A percentile compares a stretch with the other conserved stretches of the same genome.
These are phyloP conservation scores for Eimeria sp. DNA, from an alignment of 169 alveolate genomes.

Conservation along the genomic window DNA sequence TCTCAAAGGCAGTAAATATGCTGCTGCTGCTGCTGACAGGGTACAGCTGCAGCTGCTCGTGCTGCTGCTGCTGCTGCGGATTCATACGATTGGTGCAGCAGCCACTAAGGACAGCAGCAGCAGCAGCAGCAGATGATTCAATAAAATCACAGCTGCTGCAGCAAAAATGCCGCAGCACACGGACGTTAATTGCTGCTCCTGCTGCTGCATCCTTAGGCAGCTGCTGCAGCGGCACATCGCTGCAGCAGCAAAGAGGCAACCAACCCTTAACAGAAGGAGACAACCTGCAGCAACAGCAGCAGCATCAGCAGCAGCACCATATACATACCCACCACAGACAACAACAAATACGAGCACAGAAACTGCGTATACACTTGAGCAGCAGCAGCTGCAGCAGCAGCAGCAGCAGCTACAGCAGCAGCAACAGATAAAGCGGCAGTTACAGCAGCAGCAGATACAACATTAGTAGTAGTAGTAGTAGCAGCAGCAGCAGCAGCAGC, in stretches of 20 bases:
- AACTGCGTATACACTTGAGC: too few relatives aligned
- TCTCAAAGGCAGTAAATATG: constrained; percentile 16
- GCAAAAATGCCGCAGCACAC: constrained; percentile 62
- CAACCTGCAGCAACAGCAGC: constrained; percentile 60
- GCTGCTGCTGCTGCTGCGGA: neutral
- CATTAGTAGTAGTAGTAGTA: too few relatives aligned
- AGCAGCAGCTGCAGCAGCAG: too few relatives aligned
- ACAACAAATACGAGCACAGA: too few relatives aligned
- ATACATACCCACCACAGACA: neutral
- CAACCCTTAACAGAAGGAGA: constrained; percentile 56
- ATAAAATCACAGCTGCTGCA: constrained; percentile 57
- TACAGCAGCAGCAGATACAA: too few relatives aligned
- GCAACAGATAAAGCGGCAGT: neutral
- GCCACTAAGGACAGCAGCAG: constrained; percentile 33
- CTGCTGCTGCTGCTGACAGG: constrained; percentile 68
- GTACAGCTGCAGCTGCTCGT: constrained; percentile 34
- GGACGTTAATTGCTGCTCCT: constrained; percentile 12
- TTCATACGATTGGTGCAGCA: constrained; percentile 6
- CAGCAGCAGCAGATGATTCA: constrained; percentile 44
- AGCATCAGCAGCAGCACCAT: constrained; percentile 48
- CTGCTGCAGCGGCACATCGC: constrained; percentile 71
- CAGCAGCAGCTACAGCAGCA: neutral
- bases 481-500: constrained; percentile 17
- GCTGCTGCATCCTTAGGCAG: constrained; percentile 49
- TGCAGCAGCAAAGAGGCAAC: constrained; percentile 56